Base-by-base conservation (phyloP, 2,329 filamentous ascomycete species). In the Exophiala oligosperma region DNA sequence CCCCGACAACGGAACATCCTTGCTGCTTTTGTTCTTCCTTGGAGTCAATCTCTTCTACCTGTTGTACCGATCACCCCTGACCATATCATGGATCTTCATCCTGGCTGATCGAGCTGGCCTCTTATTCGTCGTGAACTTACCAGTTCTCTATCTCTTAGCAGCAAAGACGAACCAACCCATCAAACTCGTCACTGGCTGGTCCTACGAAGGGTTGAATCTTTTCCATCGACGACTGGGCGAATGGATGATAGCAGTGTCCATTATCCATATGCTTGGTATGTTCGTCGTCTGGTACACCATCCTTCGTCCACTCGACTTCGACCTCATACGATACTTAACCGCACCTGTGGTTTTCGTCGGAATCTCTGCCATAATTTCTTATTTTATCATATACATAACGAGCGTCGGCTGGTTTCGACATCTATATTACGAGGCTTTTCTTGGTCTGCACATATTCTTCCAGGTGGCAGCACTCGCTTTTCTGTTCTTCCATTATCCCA, bases 131-230 rank as follows among this genome's bases (percentile, higher is more conserved):
- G 76, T 74, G 66, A 80, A 81, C 64, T 70, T 81, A 1, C 78
- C 78, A 0, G 69, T 80, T 3, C 55, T 88, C 2, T 88, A 89
- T 68, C 73, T 88, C 3, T 75, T 89, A 2, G 80, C 83, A 1
- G 85, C 86, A 32, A 89, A 89, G 69, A 66, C 60, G 21, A 88
- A 85, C 59, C 85, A 87, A 61, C 86, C 85, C 0, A 67, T 88
- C 35, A 81, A 82, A 57, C 64, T 77, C 1, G 72, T 89, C 17
- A 87, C 85, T 0, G 84, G 85, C 3, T 80, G 81, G 61, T 87
- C 84, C 0, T 89, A 89, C 66, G 85, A 88, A 70, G 79, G 82
- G 4, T 74, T 88, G 43, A 87, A 88, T 67, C 81, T 88, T 47
- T 80, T 88, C 55, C 85, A 89, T 68, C 81, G 85, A 37, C 78